A percentile compares a stretch with the other conserved stretches of the same genome.
Evolutionary conservation across 169 alveolate genomes (phyloP).

Genomic region (Plasmodium vivax): DNA sequence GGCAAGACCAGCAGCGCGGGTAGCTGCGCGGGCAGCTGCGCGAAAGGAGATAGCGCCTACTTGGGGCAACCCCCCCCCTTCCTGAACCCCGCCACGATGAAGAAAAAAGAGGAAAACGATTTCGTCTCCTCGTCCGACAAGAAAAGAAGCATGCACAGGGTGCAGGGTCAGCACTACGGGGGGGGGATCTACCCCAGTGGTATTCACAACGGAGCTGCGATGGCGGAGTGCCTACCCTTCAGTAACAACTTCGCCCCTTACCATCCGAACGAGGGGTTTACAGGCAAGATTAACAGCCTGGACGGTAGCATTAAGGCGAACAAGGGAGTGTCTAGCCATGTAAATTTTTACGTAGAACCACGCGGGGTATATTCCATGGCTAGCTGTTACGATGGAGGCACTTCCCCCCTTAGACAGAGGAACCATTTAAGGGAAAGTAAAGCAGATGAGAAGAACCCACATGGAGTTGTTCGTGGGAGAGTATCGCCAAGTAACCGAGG

Average conservation of each 20-base stretch:
- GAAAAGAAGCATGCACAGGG: not conserved
- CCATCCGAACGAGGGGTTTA: not conserved
- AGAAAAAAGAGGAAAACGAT: not conserved
- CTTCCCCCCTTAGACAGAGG: not conserved
- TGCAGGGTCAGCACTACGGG: not conserved
- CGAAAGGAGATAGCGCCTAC: not conserved
- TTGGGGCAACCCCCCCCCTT: not conserved
- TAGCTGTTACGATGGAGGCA: not conserved
- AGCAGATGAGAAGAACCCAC: not conserved
- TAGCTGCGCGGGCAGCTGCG: no score
- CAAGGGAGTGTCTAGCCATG: not conserved
- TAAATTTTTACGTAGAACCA: not conserved
- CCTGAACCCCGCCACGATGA: not conserved
- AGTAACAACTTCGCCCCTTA: not conserved
- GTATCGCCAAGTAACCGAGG: not conserved
- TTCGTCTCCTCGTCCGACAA: not conserved
- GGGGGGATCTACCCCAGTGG: not conserved
- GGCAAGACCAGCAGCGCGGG: not conserved
- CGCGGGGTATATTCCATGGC: not conserved
- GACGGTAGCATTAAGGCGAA: not conserved
- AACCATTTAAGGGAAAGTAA: not conserved
- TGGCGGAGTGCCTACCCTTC: not conserved
- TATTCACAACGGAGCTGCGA: not conserved
- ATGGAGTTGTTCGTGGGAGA: not conserved
- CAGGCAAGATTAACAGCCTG: not conserved